Base-by-base conservation (phyloP, 2,329 filamentous ascomycete genomes). In the Phaeosphaeriaceae sp. region DNA sequence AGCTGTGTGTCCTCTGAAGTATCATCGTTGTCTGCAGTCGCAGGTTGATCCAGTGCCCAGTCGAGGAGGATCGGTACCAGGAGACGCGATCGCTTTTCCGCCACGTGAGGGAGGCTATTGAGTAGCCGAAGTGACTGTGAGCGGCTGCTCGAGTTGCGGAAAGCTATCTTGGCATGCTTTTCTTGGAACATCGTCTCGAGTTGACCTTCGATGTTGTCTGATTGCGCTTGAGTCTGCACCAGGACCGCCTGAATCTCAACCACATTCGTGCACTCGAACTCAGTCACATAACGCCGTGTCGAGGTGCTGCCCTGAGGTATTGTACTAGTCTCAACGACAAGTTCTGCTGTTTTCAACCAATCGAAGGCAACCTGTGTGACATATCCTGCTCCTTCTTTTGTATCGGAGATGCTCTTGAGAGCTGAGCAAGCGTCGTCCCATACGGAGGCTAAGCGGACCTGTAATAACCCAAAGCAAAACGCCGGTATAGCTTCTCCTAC, bases 401-500 rank as follows among this genome's bases (percentile, higher is more conserved):
- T 85, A 65, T 91, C 85, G 21, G 89, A 86, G 54, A 99, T 88
- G 52, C 89, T 84, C 70, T 92, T 91, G 70, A 99, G 80, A 0
- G 91, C 88, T 55, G 88, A 86, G 52, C 90, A 88, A 0, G 92
- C 87, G 69, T 97, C 92, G 60, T 97, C 92, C 92, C 94, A 97
- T 6, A 96, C 83, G 35, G 93, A 93, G 0, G 93, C 87, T 64
- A 97, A 84, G 66, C 91, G 92, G 50, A 97, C 88, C 0, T 94
- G 95, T 59, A 98, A 84, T 78, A 97, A 86, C 50, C 95, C 95
- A 68, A 97, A 97, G 68, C 93, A 89, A 70, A 94, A 98, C 0
- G 87, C 85, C 0, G 94, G 91, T 28, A 98, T 85, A 7, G 93
- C 88, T 68, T 86, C 84, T 58, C 86, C 83, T 64, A 96, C 80